phyloP scores from a whole-genome alignment of 305 asterid species.

The Stenogyne calaminthoides region DNA sequence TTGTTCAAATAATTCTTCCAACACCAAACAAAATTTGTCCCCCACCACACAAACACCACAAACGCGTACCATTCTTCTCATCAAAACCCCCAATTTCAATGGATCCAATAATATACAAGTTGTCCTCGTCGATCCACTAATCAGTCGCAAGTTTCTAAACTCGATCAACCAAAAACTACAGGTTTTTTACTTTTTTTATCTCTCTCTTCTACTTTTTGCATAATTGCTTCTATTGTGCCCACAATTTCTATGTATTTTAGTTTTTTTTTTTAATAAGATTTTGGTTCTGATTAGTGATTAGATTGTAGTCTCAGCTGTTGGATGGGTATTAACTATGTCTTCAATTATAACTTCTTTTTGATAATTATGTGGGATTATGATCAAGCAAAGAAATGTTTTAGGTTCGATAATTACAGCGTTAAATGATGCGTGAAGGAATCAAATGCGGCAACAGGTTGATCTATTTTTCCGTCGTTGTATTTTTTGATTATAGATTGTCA shows the following conservation, averaged over 20 bases:
- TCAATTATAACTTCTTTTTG: not conserved
- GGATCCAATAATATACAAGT: not conserved
- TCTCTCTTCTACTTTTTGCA: not conserved
- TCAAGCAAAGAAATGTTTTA: not conserved
- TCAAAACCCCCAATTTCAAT: not conserved
- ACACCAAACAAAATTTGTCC: not conserved
- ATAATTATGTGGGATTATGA: not conserved
- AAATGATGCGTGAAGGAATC: not conserved
- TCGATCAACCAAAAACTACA: not conserved
- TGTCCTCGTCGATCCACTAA: not conserved
- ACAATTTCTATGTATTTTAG: not conserved
- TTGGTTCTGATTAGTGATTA: not conserved
- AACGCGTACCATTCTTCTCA: not conserved
- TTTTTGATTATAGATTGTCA: not conserved
- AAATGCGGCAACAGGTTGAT: too few relatives aligned
- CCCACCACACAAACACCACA: not conserved
- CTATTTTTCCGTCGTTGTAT: not conserved
- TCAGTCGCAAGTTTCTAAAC: not conserved
- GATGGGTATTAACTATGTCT: not conserved
- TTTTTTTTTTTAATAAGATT: not conserved
- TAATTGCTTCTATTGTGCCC: not conserved
- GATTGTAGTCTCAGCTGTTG: not conserved
- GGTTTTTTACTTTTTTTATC: not conserved
- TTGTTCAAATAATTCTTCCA: not conserved
- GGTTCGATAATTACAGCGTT: not conserved